A percentile compares a stretch with the other conserved stretches of the same genome.
These are phyloP conservation scores for Capsicum chinense DNA, from an alignment of 257 asterid species.

Conservation along the genomic window DNA sequence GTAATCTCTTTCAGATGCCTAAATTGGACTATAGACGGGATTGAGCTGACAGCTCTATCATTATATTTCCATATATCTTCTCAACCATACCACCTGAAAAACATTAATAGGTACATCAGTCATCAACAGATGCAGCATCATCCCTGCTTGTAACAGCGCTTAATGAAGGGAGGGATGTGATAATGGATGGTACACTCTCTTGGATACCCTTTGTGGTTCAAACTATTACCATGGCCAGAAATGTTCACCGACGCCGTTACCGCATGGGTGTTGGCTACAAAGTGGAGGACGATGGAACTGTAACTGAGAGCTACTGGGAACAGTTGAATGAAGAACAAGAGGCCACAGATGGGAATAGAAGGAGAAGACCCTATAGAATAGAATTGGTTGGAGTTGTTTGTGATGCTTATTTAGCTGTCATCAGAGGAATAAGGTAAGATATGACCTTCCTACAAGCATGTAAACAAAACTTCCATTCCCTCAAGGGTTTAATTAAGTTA, in stretches of 20 bases:
- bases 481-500: too few relatives aligned
- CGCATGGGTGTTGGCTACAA: slow-evolving; percentile 37
- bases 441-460: too few relatives aligned
- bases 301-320: slow-evolving; percentile 37
- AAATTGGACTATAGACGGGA: too few relatives aligned
- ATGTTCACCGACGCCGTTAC: slow-evolving; percentile 39
- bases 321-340: slow-evolving; percentile 33
- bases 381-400: slow-evolving; percentile 41
- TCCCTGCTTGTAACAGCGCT: slow-evolving; percentile 88
- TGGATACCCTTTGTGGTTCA: slow-evolving; percentile 92
- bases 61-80: too few relatives aligned
- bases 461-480: too few relatives aligned
- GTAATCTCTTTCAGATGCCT: too few relatives aligned
- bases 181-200: slow-evolving; percentile 96
- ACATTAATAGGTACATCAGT: slow-evolving; percentile 76
- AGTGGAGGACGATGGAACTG: slow-evolving; percentile 36
- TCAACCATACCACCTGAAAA: too few relatives aligned
- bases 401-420: slow-evolving; percentile 41
- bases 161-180: slow-evolving; percentile 96
- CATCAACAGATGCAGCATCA: slow-evolving; percentile 96
- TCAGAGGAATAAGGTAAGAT: slow-evolving; percentile 38
- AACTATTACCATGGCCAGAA: slow-evolving; percentile 40
- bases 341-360: slow-evolving; percentile 38
- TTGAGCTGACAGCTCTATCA: too few relatives aligned
- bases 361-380: slow-evolving; percentile 35